Conservation (phyloP, 345 rosid genomes). For the Camelina sativa region DNA sequence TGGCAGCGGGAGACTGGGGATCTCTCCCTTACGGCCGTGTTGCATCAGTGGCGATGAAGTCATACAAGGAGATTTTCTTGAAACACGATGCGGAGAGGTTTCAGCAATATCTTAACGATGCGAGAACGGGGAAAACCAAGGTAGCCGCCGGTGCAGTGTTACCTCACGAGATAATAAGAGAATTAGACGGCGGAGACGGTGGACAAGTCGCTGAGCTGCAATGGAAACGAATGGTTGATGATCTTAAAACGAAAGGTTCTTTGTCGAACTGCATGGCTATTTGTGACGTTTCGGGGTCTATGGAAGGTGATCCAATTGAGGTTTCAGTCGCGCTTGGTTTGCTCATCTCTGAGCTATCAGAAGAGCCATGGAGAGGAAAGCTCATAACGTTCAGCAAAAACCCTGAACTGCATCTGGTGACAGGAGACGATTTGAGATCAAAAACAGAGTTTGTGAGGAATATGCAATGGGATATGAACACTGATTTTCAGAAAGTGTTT, state of each 20-base stretch:
- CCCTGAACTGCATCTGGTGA: conserved; percentile 19
- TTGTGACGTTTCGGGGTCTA: not conserved
- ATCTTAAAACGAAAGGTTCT: conserved; percentile 50
- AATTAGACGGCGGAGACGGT: no score
- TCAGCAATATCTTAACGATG: no score
- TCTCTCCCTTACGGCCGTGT: no score
- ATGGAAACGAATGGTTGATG: conserved; percentile 66
- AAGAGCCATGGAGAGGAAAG: no score
- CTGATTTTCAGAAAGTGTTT: conserved; percentile 56
- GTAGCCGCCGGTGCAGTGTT: no score
- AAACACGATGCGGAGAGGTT: no score
- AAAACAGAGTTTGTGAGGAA: conserved; percentile 47
- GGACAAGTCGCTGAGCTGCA: not conserved
- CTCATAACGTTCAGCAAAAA: no score
- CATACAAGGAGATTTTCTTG: no score
- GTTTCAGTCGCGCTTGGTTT: conserved; percentile 62
- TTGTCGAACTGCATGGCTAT: conserved; percentile 49
- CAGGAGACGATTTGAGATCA: conserved; percentile 40
- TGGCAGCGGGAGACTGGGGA: no score
- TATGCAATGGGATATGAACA: conserved; percentile 44
- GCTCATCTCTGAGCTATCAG: conserved; percentile 36
- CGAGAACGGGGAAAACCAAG: no score
- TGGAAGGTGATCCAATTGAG: conserved; percentile 41
- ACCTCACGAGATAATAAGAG: no score
- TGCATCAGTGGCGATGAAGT: no score